Percentiles rank a stretch among this genome's conserved stretches.
phyloP scores from a whole-genome alignment of 1,139 yeast genomes.

The Geotrichum bryndzae region DNA sequence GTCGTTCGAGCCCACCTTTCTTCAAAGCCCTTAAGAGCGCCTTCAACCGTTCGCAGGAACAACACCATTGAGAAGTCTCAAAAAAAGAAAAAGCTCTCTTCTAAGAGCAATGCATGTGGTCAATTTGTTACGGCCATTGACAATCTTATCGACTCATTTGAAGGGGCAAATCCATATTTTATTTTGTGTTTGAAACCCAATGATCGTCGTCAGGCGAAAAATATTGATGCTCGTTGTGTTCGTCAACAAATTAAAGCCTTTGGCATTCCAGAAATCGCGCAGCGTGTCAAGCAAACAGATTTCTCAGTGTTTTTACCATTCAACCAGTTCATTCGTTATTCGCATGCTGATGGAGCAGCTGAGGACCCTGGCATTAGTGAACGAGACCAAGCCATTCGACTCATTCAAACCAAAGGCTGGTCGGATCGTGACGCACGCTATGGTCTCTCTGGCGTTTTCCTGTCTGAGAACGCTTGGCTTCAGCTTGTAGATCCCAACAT shows the following conservation, averaged over 20 bases:
- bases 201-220: constrained; percentile 36
- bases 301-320: constrained; percentile 38
- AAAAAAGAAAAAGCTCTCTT: constrained; percentile 21
- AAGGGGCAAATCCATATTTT: constrained; percentile 38
- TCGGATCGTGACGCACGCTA: constrained; percentile 37
- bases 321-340: constrained; percentile 34
- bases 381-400: constrained; percentile 33
- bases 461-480: constrained; percentile 40
- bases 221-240: constrained; percentile 40
- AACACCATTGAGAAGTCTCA: constrained; percentile 15
- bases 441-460: constrained; percentile 39
- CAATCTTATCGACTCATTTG: constrained; percentile 35
- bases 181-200: constrained; percentile 41
- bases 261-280: constrained; percentile 40
- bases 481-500: constrained; percentile 38
- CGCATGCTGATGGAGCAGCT: constrained; percentile 24
- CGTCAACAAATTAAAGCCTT: constrained; percentile 40
- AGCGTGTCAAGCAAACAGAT: constrained; percentile 36
- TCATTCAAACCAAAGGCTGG: constrained; percentile 35
- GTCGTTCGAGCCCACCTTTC: constrained; percentile 39
- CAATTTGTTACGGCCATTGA: constrained; percentile 36
- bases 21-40: constrained; percentile 39
- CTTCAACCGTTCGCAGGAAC: constrained; percentile 31
- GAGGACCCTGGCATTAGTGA: constrained; percentile 27
- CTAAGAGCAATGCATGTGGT: constrained; percentile 33